Base-by-base conservation (phyloP, 345 rosid species). In the Arabidopsis suecica region DNA sequence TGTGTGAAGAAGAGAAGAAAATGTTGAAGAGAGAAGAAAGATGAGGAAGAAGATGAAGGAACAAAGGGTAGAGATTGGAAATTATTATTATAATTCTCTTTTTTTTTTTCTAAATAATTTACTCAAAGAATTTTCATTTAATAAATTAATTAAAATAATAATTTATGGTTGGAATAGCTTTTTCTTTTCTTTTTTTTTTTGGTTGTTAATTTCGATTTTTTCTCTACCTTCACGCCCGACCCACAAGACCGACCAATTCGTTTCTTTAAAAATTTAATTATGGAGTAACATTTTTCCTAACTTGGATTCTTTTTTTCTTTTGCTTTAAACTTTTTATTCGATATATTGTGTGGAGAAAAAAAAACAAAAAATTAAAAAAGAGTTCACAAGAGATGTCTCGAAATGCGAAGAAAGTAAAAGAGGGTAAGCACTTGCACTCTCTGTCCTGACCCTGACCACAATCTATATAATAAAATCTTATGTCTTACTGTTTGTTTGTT, bases 361-460 rank as follows among this genome's bases (percentile, higher is more conserved):
- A n/a, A 42, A 1, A 60, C 10, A 48, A 48, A 55, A 28, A 12
- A 9, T 65, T 6, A 44, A 11, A 12, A 69, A 13, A 53, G 69
- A 74, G 69, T 77, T 71, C 67, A 65, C 72, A 77, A 57, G 76
- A 63, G 71, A 77, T 70, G 76, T 77, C 76, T 77, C 71, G 76
- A 64, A 77, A 65, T 77, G 68, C 76, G 72, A 23, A 49, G 78
- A 59, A 61, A 62, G 79, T 32, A 42, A 65, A 65, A 73, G 73
- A 60, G 76, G 63, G 60, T 11, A 69, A 61, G 70, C 80, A 69
- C 80, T 70, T 77, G 75, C 50, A n/a, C 80, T 45, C 79, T 62
- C 70, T 77, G 80, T 77, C 71, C 76, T 63, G 71, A 77, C 66
- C 76, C 76, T 71, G 72, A 77, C 80, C 80, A 77, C 80, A 77